Evolutionary conservation across 768 basidiomycete species (phyloP).

Genomic region (Podaxis sp.): DNA sequence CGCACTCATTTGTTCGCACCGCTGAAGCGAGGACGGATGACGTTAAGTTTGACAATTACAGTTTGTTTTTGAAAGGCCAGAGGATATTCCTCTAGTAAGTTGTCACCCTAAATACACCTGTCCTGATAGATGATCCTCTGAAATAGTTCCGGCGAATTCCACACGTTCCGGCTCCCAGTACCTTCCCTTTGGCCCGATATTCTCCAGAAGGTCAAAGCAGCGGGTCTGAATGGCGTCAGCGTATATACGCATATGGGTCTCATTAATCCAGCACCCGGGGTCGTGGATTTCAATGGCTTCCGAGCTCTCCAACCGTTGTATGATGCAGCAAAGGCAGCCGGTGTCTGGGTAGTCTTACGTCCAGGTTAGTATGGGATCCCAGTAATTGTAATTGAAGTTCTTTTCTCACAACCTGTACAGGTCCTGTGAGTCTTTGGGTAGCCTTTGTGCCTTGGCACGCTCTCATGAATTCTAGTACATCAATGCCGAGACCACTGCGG

Average conservation of each 20-base stretch:
- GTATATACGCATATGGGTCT: constrained; percentile 83
- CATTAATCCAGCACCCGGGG: constrained; percentile 70
- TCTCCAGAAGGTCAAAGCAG: constrained; percentile 78
- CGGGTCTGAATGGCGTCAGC: constrained; percentile 76
- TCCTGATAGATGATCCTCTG: not conserved
- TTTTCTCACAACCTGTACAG: constrained; percentile 20
- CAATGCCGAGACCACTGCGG: constrained; percentile 81
- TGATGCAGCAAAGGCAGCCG: constrained; percentile 71
- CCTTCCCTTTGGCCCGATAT: constrained; percentile 82
- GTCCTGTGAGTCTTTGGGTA: constrained; percentile 34
- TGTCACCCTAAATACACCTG: not conserved
- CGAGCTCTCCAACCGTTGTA: constrained; percentile 69
- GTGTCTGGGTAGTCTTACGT: constrained; percentile 77
- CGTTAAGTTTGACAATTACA: constrained; percentile 65
- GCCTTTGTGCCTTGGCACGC: not conserved
- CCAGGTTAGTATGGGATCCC: constrained; percentile 51
- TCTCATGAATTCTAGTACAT: constrained; percentile 46
- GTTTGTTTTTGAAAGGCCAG: constrained; percentile 66
- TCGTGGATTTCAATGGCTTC: constrained; percentile 72
- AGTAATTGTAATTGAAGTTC: not conserved
- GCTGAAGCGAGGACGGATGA: constrained; percentile 31
- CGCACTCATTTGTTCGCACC: not conserved
- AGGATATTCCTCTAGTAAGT: constrained; percentile 72
- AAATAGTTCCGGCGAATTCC: constrained; percentile 79
- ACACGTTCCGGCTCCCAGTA: constrained; percentile 79